Conservation (phyloP, 768 basidiomycete species). For the Mrakia blollopis region DNA sequence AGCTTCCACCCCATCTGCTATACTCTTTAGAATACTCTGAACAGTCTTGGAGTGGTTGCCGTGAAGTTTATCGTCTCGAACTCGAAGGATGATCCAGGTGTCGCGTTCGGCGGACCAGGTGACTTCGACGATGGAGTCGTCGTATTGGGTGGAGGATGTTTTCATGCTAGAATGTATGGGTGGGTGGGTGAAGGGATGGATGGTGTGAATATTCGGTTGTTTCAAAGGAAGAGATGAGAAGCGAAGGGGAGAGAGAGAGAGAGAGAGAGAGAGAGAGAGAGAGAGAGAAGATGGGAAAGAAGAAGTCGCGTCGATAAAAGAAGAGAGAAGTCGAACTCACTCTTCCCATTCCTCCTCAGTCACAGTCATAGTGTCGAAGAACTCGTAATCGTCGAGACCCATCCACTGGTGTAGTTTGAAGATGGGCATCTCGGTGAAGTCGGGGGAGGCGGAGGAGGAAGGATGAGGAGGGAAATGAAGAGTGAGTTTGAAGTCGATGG, state of each 20-base stretch:
- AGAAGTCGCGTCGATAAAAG: neutral
- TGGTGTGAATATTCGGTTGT: too few relatives aligned
- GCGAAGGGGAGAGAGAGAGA: slow-evolving; percentile 7
- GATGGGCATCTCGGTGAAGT: slow-evolving; percentile 76
- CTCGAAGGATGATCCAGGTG: slow-evolving; percentile 84
- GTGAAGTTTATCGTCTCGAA: slow-evolving; percentile 86
- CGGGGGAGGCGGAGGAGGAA: slow-evolving; percentile 39
- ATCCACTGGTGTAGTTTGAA: slow-evolving; percentile 79
- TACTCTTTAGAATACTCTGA: slow-evolving; percentile 81
- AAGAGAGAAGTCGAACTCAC: slow-evolving; percentile 51
- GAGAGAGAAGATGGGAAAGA: slow-evolving; percentile 18
- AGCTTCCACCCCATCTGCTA: slow-evolving; percentile 85
- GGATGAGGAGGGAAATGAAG: slow-evolving; percentile 77
- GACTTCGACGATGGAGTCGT: slow-evolving; percentile 92
- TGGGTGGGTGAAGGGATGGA: too few relatives aligned
- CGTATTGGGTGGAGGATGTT: slow-evolving; percentile 71
- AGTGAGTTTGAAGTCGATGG: slow-evolving; percentile 92
- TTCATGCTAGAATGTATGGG: slow-evolving; percentile 70
- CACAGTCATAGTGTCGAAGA: slow-evolving; percentile 77
- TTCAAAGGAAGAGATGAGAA: too few relatives aligned
- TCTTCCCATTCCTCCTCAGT: slow-evolving; percentile 88
- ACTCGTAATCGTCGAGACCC: slow-evolving; percentile 69
- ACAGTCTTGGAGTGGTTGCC: slow-evolving; percentile 84
- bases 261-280: neutral
- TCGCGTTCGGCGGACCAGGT: slow-evolving; percentile 68